These are phyloP conservation scores for Penicillium decumbens DNA, from an alignment of 2,329 filamentous ascomycete species.

Conservation along the genomic window DNA sequence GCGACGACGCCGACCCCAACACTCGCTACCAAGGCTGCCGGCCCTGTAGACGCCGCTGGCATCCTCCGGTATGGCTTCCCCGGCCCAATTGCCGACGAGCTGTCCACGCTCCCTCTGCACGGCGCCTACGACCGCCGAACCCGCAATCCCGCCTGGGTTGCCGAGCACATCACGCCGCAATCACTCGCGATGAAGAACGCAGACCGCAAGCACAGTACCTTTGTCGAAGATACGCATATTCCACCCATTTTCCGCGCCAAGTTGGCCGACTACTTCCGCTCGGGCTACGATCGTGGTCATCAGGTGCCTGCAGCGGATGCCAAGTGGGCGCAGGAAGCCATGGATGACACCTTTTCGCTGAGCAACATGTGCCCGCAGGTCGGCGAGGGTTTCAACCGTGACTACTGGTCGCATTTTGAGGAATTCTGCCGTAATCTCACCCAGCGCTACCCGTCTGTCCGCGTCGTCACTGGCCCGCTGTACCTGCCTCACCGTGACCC, in stretches of 20 bases:
- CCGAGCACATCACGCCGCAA: constrained; percentile 89
- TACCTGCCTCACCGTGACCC: constrained; percentile 83
- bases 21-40: constrained; percentile 14
- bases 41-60: constrained; percentile 67
- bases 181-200: constrained; percentile 71
- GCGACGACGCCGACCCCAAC: constrained; percentile 25
- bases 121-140: constrained; percentile 86
- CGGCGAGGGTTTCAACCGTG: constrained; percentile 94
- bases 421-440: constrained; percentile 90
- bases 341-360: constrained; percentile 91
- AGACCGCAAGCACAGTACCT: constrained; percentile 77
- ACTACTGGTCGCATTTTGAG: constrained; percentile 99
- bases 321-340: constrained; percentile 89
- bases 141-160: constrained; percentile 90
- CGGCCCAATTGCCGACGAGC: constrained; percentile 79
- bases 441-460: constrained; percentile 72
- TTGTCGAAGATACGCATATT: constrained; percentile 74
- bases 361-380: constrained; percentile 99
- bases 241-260: constrained; percentile 84
- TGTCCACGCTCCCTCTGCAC: constrained; percentile 68
- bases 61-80: constrained; percentile 88
- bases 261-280: constrained; percentile 90
- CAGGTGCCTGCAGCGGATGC: constrained; percentile 95
- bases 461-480: constrained; percentile 87
- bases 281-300: constrained; percentile 91